phyloP scores from a whole-genome alignment of 805 yeast genomes.

The Phaffomyces thermotolerans region DNA sequence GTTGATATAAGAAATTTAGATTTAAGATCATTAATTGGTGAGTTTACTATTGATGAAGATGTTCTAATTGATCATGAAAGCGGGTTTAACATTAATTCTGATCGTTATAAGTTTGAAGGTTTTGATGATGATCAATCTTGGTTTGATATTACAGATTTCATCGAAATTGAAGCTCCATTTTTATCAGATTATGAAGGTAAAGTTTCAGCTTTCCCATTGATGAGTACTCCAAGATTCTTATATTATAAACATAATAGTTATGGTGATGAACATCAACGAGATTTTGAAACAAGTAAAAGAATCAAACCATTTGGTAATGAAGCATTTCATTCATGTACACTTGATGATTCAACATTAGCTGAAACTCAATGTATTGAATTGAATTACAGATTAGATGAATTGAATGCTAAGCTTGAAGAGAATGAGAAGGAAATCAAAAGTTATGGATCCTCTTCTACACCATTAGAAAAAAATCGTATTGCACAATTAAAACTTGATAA shows the following conservation, averaged over 20 bases:
- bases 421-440: conserved; percentile 22
- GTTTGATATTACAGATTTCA: conserved; percentile 57
- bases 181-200: conserved; percentile 30
- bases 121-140: conserved; percentile 52
- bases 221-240: conserved; percentile 62
- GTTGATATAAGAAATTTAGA: conserved; percentile 50
- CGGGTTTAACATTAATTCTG: conserved; percentile 5
- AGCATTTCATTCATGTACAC: conserved; percentile 54
- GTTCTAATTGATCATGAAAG: conserved; percentile 7
- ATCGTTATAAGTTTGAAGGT: conserved; percentile 23
- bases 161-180: conserved; percentile 44
- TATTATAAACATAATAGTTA: conserved; percentile 59
- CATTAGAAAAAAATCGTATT: conserved; percentile 10
- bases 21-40: conserved; percentile 46
- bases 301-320: conserved; percentile 44
- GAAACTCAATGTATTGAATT: conserved; percentile 36
- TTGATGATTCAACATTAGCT: conserved; percentile 32
- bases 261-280: conserved; percentile 34
- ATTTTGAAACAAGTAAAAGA: conserved; percentile 27
- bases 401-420: conserved; percentile 27
- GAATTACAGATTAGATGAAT: conserved; percentile 11
- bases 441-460: conserved; percentile 20
- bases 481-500: conserved; percentile 18
- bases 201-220: conserved; percentile 50
- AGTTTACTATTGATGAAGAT: conserved; percentile 28